phyloP scores from a whole-genome alignment of 2,329 filamentous ascomycete species.

The Cryphonectria nitschkei region DNA sequence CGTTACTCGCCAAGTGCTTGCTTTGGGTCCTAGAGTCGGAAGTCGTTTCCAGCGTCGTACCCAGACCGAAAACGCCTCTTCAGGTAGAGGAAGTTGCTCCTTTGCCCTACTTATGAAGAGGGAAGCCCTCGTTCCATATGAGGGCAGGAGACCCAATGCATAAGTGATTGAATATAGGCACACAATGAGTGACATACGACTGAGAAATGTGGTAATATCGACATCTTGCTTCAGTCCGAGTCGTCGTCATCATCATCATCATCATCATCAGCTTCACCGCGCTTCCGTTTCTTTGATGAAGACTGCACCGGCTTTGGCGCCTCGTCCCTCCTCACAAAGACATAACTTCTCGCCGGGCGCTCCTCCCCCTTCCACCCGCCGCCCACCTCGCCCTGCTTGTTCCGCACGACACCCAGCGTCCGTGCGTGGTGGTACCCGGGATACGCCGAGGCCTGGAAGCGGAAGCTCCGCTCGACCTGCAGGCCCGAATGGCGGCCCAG shows the following conservation, averaged over 20 bases:
- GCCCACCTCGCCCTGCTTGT: slow-evolving; percentile 47
- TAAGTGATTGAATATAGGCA: background rate
- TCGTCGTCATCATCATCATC: slow-evolving; percentile 36
- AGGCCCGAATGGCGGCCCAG: slow-evolving; percentile 78
- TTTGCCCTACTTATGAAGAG: background rate
- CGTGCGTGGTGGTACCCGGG: slow-evolving; percentile 75
- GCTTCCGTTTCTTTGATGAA: slow-evolving; percentile 39
- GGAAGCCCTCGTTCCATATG: background rate
- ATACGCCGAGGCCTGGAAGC: slow-evolving; percentile 68
- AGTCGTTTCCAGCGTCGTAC: background rate
- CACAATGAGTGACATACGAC: background rate
- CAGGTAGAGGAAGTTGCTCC: background rate
- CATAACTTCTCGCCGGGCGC: slow-evolving; percentile 59
- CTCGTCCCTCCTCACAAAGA: slow-evolving; percentile 65
- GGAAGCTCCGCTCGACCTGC: slow-evolving; percentile 70
- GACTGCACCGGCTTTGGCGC: slow-evolving; percentile 35
- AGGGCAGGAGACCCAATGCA: background rate
- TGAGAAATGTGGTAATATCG: background rate
- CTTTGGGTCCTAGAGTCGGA: background rate
- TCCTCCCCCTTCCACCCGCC: slow-evolving; percentile 57
- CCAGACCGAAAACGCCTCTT: background rate
- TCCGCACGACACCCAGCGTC: slow-evolving; percentile 68
- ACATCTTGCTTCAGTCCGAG: slow-evolving; percentile 33
- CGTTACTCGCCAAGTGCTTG: background rate
- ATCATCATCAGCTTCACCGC: slow-evolving; percentile 36